Evolutionary conservation across 1,284 basidiomycete species (phyloP).

Genomic region (Neolentinus lepideus): DNA sequence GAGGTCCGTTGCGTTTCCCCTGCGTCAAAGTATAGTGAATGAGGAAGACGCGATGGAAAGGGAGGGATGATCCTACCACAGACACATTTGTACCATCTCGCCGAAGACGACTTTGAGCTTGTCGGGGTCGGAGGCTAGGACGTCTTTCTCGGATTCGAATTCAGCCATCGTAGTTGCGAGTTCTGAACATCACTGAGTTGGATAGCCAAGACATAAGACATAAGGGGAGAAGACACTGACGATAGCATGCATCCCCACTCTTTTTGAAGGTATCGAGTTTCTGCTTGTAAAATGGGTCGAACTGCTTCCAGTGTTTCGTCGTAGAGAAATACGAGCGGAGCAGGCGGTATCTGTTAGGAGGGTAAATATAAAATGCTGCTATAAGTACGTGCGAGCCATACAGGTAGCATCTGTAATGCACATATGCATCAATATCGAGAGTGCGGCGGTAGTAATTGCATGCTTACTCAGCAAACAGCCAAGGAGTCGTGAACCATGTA

Average conservation of each 20-base stretch:
- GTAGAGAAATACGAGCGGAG: conserved; percentile 71
- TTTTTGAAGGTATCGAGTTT: conserved; percentile 84
- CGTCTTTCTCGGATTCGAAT: conserved; percentile 42
- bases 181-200: conserved; percentile 28
- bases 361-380: not conserved
- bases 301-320: conserved; percentile 68
- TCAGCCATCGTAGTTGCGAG: conserved; percentile 66
- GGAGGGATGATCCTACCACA: conserved; percentile 56
- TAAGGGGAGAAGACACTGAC: conserved; percentile 28
- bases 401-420: conserved; percentile 51
- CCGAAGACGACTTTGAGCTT: conserved; percentile 64
- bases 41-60: not conserved
- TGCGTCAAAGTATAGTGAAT: conserved; percentile 16
- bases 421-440: not conserved
- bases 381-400: conserved; percentile 21
- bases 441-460: conserved; percentile 14
- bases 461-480: conserved; percentile 86
- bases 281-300: conserved; percentile 82
- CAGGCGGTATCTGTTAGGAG: conserved; percentile 66
- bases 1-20: conserved; percentile 87
- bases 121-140: conserved; percentile 36
- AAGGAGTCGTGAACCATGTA: conserved; percentile 90
- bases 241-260: conserved; percentile 72
- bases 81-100: conserved; percentile 85
- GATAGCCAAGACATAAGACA: not conserved